Conservation (phyloP, 1,139 yeast species). For the Candida tetrigidarum region DNA sequence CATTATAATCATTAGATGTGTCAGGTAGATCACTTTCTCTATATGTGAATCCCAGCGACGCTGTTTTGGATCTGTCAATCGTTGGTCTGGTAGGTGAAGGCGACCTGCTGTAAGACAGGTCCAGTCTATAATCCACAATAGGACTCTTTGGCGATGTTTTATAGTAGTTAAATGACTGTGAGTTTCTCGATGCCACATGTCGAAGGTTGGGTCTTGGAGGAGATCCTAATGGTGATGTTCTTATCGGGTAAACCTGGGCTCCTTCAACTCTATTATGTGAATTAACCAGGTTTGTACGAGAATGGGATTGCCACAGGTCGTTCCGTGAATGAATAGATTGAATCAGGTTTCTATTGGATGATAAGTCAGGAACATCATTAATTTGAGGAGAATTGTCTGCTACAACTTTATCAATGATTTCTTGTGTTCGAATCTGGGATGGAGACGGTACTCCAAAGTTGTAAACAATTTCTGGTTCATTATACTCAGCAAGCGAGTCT, state of each 20-base stretch:
- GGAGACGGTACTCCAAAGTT: conserved; percentile 13
- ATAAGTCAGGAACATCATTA: conserved; percentile 14
- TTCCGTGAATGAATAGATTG: not conserved
- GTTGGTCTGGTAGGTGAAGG: conserved; percentile 34
- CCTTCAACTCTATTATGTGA: not conserved
- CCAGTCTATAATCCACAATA: conserved; percentile 3
- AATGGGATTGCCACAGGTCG: conserved; percentile 7
- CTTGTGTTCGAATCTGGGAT: conserved; percentile 12
- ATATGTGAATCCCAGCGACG: conserved; percentile 7
- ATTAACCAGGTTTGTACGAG: conserved; percentile 3
- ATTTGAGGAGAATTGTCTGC: conserved; percentile 13
- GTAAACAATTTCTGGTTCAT: conserved; percentile 5
- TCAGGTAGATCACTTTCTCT: conserved; percentile 1
- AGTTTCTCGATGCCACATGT: not conserved
- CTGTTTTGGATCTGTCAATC: not conserved
- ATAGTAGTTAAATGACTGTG: not conserved
- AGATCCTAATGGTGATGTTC: conserved; percentile 8
- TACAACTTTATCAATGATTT: conserved; percentile 13
- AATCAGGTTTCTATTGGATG: conserved; percentile 9
- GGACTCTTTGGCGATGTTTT: conserved; percentile 2
- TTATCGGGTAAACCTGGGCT: not conserved
- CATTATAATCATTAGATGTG: conserved; percentile 15
- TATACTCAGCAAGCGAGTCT: conserved; percentile 10
- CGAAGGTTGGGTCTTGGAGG: conserved; percentile 9
- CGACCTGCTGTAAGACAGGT: conserved; percentile 25